Conservation (phyloP, 441 rosid species). For the Populus hybrid region DNA sequence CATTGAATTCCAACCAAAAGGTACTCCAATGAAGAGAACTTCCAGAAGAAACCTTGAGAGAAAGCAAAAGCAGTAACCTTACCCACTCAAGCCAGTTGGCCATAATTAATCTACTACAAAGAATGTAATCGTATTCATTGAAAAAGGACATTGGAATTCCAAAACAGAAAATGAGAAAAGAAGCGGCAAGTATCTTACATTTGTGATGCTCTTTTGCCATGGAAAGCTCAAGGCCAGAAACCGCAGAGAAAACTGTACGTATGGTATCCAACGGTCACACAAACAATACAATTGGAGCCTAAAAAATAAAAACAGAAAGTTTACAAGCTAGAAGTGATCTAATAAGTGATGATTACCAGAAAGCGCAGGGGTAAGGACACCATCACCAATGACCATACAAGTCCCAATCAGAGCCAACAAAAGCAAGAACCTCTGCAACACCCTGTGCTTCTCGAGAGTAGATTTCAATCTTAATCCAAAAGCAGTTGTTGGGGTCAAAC, state of each 20-base stretch:
- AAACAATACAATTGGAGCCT: slow-evolving; percentile 6
- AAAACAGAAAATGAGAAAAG: background rate
- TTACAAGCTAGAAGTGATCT: background rate
- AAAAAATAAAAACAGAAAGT: background rate
- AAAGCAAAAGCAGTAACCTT: background rate
- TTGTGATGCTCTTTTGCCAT: slow-evolving; percentile 75
- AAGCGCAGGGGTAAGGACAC: slow-evolving; percentile 52
- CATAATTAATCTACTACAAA: slow-evolving; percentile 11
- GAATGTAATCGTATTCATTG: background rate
- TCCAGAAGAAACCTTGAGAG: background rate
- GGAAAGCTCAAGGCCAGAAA: slow-evolving; percentile 94
- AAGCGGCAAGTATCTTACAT: slow-evolving; percentile 45
- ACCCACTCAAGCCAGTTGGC: slow-evolving; percentile 8
- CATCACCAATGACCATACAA: slow-evolving; percentile 61
- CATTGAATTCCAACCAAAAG: background rate
- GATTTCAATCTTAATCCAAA: slow-evolving; percentile 39
- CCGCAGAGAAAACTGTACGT: slow-evolving; percentile 87
- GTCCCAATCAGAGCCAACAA: slow-evolving; percentile 51
- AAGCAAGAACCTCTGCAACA: slow-evolving; percentile 39
- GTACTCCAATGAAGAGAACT: background rate
- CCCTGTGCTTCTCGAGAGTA: slow-evolving; percentile 41
- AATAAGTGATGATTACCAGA: slow-evolving; percentile 31
- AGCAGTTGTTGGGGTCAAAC: slow-evolving; percentile 26
- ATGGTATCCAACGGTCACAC: slow-evolving; percentile 18
- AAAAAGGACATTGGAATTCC: background rate